phyloP scores from a whole-genome alignment of 257 asterid species.

The Verbena officinalis region DNA sequence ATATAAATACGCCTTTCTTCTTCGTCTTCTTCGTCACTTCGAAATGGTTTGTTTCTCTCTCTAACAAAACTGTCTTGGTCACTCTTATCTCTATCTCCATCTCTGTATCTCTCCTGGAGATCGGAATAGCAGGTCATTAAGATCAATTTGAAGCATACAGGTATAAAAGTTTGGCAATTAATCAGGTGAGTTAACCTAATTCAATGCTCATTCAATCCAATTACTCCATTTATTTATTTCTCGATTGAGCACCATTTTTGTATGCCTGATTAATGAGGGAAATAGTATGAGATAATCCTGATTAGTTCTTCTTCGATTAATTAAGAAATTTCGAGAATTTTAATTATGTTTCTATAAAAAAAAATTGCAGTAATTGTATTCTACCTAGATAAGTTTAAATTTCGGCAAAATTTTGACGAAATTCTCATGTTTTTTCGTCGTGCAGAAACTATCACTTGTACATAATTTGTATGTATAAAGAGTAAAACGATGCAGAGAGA shows the following conservation, averaged over 20 bases:
- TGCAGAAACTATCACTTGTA: not conserved
- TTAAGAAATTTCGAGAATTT: conserved; percentile 2
- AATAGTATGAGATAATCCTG: not conserved
- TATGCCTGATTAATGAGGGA: conserved; percentile 2
- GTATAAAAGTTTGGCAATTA: conserved; percentile 2
- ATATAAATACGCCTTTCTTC: conserved; percentile 37
- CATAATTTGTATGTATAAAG: conserved; percentile 12
- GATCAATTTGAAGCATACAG: conserved; percentile 30
- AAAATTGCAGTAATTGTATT: conserved; percentile 9
- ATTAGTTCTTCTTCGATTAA: conserved; percentile 16
- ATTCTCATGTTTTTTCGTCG: conserved; percentile 2
- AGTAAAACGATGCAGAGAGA: conserved; percentile 44
- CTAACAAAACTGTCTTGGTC: too few relatives aligned
- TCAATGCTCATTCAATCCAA: conserved; percentile 5
- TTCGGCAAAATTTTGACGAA: conserved; percentile 4
- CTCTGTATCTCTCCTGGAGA: too few relatives aligned
- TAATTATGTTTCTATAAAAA: not conserved
- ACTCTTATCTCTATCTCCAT: conserved; percentile 10
- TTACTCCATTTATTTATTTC: not conserved
- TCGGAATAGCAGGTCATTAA: conserved; percentile 17
- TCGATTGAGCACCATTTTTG: not conserved
- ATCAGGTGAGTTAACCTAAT: conserved; percentile 32
- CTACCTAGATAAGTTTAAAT: not conserved
- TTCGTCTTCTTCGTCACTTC: conserved; percentile 35
- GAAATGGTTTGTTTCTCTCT: conserved; percentile 29